A percentile compares a stretch with the other conserved stretches of the same genome.
Evolutionary conservation across 805 yeast genomes (phyloP).

Genomic region (Monosporozyma yasuniensis): DNA sequence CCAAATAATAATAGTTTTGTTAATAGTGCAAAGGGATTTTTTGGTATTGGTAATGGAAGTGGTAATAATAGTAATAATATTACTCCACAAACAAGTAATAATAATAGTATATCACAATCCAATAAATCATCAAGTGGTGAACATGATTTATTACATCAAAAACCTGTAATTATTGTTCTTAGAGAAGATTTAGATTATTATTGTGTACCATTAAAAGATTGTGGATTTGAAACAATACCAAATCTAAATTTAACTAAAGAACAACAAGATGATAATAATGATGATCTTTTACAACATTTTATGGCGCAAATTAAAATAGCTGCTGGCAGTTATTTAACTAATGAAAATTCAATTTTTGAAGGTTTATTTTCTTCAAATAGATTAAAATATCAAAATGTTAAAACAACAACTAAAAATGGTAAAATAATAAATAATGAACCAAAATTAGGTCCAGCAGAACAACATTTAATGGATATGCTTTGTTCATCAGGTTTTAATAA

Average conservation of each 20-base stretch:
- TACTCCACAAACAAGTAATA: background rate
- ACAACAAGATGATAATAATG: constrained; percentile 39
- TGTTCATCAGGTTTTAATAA: constrained; percentile 76
- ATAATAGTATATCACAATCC: constrained; percentile 2
- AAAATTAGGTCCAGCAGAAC: constrained; percentile 79
- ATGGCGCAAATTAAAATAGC: constrained; percentile 61
- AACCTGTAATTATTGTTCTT: constrained; percentile 85
- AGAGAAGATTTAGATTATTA: constrained; percentile 92
- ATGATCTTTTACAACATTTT: constrained; percentile 32
- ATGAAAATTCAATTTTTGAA: constrained; percentile 56
- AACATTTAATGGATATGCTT: constrained; percentile 88
- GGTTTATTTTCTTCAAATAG: constrained; percentile 46
- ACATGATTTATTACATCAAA: constrained; percentile 58
- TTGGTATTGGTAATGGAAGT: constrained; percentile 10
- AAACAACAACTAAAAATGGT: constrained; percentile 36
- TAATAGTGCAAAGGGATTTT: constrained; percentile 24
- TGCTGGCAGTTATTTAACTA: constrained; percentile 59
- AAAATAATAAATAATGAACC: constrained; percentile 30
- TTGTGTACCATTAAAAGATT: constrained; percentile 52
- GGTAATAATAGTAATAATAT: constrained; percentile 5
- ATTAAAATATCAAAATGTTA: constrained; percentile 15
- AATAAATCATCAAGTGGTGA: constrained; percentile 36
- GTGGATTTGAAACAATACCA: constrained; percentile 32
- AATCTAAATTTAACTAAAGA: constrained; percentile 16
- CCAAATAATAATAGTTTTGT: constrained; percentile 13